Conservation (phyloP, 1,284 basidiomycete species). For the Dichomitus squalens region DNA sequence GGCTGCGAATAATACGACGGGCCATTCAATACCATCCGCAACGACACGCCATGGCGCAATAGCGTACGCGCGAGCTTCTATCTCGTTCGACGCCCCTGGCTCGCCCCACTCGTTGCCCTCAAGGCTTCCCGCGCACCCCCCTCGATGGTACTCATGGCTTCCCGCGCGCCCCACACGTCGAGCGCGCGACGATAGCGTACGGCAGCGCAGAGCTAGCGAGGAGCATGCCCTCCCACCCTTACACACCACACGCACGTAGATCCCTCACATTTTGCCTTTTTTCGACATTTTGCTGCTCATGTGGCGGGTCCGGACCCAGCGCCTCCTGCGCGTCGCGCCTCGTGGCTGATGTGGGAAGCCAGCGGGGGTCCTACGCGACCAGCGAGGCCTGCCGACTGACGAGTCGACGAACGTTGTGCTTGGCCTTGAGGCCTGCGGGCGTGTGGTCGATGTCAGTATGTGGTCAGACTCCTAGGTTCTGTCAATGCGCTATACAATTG, state of each 20-base stretch:
- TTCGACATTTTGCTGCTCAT: slow-evolving; percentile 13
- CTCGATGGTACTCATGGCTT: background rate
- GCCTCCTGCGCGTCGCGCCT: slow-evolving; percentile 14
- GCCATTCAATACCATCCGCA: background rate
- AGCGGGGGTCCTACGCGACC: slow-evolving; percentile 2
- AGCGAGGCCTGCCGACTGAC: slow-evolving; percentile 3
- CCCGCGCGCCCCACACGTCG: slow-evolving; percentile 3
- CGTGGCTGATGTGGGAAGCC: slow-evolving; percentile 22
- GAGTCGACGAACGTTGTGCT: background rate
- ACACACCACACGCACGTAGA: background rate
- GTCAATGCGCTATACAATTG: no score
- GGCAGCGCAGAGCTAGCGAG: slow-evolving; percentile 4
- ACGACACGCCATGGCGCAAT: background rate
- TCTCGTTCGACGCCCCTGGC: background rate
- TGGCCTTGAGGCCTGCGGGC: no score
- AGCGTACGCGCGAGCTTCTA: background rate
- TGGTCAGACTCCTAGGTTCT: no score
- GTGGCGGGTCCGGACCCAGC: slow-evolving; percentile 5
- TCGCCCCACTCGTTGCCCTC: background rate
- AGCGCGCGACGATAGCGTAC: background rate
- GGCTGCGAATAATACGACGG: background rate
- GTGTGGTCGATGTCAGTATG: no score
- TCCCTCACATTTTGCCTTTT: slow-evolving; percentile 2
- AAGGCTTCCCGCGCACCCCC: background rate
- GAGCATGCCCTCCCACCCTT: background rate